Base-by-base conservation (phyloP, 2,329 filamentous ascomycete genomes). In the Venturia pyrina region DNA sequence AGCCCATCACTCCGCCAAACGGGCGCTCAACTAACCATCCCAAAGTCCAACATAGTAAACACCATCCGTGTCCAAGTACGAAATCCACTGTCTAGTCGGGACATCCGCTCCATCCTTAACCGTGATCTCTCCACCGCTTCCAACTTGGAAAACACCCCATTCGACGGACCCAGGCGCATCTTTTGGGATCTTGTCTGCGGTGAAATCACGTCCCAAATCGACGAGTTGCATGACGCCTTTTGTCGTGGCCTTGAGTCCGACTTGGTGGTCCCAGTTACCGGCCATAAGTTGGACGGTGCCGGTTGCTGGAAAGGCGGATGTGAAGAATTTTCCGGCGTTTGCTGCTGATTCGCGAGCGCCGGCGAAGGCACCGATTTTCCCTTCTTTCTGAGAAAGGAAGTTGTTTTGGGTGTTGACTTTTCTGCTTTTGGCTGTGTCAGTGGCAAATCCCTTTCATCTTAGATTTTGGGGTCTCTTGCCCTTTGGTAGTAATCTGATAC, bases 121-220 rank as follows among this genome's bases (percentile, higher is more conserved):
- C 1, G 44, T 56, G 17, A 66, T 19, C 28, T 34, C 56, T 6
- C 64, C 64, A 40, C 40, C 34, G 10, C 7, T 28, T 15, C 59
- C 59, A 24, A 66, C 32, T 34, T 50, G 3, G 43, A 66, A 66
- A 8, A 66, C 60, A 28, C 64, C 63, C 64, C 64, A 66, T 57
- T 62, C 60, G 13, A 57, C 53, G 8, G 53, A 59, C 13, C 24
- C 24, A 7, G 64, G 64, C 17, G 43, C 46, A 17, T 64, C 60
- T 10, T 62, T 62, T 10, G 60, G 60, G 15, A 62, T 44, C 34
- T 34, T 43, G 17, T n/a, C 43, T 19, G 32, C 37, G 2, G 60
- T 62, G 3, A 40, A 40, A 2, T 28, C 60, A 65, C 46, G 50
- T 4, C 37, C 62, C 40, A 65, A n/a, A 40, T 65, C 64, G 13